Conservation (phyloP, 345 rosid genomes). For the Eucalyptus dawsonii region DNA sequence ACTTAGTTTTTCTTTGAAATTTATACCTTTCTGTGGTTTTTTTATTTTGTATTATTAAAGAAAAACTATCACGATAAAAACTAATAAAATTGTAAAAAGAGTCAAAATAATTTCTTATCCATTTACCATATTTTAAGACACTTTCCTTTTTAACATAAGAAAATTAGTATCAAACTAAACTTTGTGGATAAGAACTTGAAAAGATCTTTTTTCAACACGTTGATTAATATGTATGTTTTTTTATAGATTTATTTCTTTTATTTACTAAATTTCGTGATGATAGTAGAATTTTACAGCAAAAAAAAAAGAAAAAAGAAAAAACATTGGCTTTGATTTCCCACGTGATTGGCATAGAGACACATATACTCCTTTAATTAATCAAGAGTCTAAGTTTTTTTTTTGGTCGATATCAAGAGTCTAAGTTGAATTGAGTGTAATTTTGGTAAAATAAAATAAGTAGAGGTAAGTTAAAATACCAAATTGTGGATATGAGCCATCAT, state of each 20-base stretch:
- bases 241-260: background rate
- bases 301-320: fast-evolving
- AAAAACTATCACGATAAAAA: background rate
- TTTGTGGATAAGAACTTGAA: background rate
- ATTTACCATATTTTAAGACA: background rate
- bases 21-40: background rate
- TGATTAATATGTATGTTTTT: background rate
- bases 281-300: background rate
- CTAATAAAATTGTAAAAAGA: background rate
- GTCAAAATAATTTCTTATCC: background rate
- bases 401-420: background rate
- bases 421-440: background rate
- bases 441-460: background rate
- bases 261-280: background rate
- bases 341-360: background rate
- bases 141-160: background rate
- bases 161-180: background rate
- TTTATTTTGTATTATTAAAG: background rate
- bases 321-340: background rate
- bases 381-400: background rate
- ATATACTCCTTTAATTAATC: background rate
- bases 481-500: background rate
- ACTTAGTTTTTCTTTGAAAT: background rate
- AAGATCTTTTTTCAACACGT: background rate
- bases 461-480: background rate